Evolutionary conservation across 345 rosid species (phyloP).

Genomic region (Eutrema heterophyllum): DNA sequence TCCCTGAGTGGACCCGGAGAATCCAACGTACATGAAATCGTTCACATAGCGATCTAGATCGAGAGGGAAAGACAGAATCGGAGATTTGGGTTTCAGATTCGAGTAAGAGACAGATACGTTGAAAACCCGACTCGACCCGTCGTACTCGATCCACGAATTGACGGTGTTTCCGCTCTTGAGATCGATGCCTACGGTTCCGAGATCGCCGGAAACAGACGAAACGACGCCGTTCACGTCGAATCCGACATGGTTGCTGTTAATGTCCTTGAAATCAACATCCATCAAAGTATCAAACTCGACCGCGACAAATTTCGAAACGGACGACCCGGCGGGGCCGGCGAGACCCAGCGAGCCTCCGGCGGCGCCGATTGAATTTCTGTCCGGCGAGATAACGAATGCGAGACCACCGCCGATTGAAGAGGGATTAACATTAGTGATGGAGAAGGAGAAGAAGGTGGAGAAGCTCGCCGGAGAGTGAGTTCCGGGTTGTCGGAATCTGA

Average conservation of each 20-base stretch:
- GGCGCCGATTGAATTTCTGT: conserved; percentile 47
- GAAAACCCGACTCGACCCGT: conserved; percentile 40
- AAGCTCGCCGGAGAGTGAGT: conserved; percentile 55
- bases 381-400: conserved; percentile 70
- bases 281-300: conserved; percentile 83
- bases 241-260: conserved; percentile 83
- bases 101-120: conserved; percentile 67
- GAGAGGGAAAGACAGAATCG: conserved; percentile 50
- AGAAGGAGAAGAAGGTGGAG: conserved; percentile 81
- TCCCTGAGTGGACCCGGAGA: conserved; percentile 88
- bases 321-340: conserved; percentile 13
- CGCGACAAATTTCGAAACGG: conserved; percentile 51
- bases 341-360: conserved; percentile 72
- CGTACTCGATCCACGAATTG: conserved; percentile 77
- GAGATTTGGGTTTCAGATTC: conserved; percentile 61
- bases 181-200: conserved; percentile 49
- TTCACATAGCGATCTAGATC: conserved; percentile 69
- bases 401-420: conserved; percentile 83
- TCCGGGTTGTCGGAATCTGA: conserved; percentile 65
- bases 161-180: conserved; percentile 75
- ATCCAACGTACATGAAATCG: conserved; percentile 87
- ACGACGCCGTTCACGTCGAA: conserved; percentile 66
- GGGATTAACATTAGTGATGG: conserved; percentile 58
- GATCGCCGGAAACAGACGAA: conserved; percentile 46
- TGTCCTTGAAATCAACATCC: conserved; percentile 73